Evolutionary conservation across 768 basidiomycete species (phyloP), one percentile per base, ranked within the genome.

Genomic region (Suillus americanus): DNA sequence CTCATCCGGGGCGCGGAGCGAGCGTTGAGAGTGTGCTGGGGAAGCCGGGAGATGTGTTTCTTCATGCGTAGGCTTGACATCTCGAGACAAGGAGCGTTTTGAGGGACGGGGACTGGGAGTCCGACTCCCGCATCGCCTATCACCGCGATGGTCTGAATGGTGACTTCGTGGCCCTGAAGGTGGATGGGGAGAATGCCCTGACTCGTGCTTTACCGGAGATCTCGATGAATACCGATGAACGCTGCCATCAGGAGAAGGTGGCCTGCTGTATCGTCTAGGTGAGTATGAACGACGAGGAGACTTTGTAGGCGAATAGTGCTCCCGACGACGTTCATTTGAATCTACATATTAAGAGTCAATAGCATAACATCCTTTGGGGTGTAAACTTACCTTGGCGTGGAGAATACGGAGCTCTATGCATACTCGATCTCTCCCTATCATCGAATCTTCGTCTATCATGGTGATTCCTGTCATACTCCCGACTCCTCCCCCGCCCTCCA

Each of bases 381-480:
- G 14, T n/a, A 20, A 33, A 55, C n/a, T 10, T 59, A 59, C 57
- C 57, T 59, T 25, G 38, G 28, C 57, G 57, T 18, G 57, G 57
- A 40, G 56, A 57, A 57, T 57, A 57, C 25, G 56, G 56, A 25
- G 38, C 16, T 40, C 38, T 59, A 18, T 28, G 38, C 38, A 9
- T 23, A 25, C 38, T 41, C 38, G 57, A 51, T 28, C 50, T 51
- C 28, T 51, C 16, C 25, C 38, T 59, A 28, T 59, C 57, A 25
- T 59, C 57, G 4, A 59, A 59, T 25, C 38, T 59, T 38, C 7
- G 37, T 38, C 68, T 64, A 30, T 50, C 30, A 9, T 25, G 16
- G 7, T 45, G 64, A 62, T 72, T 66, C 61, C 65, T 64, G 60
- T 71, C 65, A 66, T 67, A 61, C 45, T 63, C 66, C 3, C 68